Conservation (phyloP, 257 asterid species). For the Nicotiana benthamiana region DNA sequence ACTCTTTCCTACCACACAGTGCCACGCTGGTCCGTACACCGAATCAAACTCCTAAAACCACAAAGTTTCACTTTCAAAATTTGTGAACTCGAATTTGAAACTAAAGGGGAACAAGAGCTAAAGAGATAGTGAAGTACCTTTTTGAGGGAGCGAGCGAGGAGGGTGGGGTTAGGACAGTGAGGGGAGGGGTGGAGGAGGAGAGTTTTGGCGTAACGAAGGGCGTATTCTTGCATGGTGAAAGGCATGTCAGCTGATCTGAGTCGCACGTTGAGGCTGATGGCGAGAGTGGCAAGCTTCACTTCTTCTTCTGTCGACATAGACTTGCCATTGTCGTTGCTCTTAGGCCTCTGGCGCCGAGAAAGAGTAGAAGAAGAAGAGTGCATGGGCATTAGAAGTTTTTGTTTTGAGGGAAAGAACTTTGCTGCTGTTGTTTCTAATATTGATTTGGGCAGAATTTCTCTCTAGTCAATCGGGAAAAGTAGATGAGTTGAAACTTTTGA, state of each 20-base stretch:
- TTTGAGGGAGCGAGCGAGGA: constrained; percentile 71
- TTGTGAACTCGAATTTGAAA: background rate
- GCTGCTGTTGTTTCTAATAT: constrained; percentile 1
- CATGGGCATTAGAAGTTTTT: background rate
- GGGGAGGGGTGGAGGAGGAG: constrained; percentile 38
- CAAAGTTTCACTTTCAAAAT: too few relatives aligned
- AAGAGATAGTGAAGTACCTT: constrained; percentile 26
- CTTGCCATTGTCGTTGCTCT: background rate
- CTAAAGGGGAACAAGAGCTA: background rate
- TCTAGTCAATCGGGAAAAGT: background rate
- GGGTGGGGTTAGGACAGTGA: constrained; percentile 51
- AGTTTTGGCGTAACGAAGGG: constrained; percentile 53
- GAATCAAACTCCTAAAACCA: constrained; percentile 62
- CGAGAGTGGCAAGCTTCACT: constrained; percentile 52
- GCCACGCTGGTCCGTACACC: constrained; percentile 90
- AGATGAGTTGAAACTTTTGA: constrained; percentile 24
- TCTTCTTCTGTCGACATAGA: constrained; percentile 21
- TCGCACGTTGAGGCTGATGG: constrained; percentile 46
- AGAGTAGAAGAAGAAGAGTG: constrained; percentile 3
- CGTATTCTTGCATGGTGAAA: constrained; percentile 64
- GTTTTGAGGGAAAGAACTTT: background rate
- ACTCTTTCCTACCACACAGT: constrained; percentile 85
- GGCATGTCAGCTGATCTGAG: constrained; percentile 77
- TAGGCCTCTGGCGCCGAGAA: background rate
- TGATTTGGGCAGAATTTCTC: constrained; percentile 11